Evolutionary conservation across 352 stramenopile species (phyloP).

Genomic region (Phytopythium ostracodes): DNA sequence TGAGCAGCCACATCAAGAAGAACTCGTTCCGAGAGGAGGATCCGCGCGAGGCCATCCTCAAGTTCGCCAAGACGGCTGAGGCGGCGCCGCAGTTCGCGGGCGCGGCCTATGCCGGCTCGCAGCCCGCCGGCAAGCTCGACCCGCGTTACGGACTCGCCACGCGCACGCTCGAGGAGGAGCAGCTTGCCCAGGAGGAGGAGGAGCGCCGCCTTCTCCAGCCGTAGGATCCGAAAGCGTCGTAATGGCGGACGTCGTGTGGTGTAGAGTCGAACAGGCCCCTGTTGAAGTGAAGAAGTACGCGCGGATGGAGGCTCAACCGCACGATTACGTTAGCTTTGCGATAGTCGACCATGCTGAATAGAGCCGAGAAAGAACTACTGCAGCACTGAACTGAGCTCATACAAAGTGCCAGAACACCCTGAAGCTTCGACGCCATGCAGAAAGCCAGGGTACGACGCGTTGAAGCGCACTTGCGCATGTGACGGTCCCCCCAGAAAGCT

Average conservation of each 20-base stretch:
- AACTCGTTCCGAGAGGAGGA: constrained; percentile 84
- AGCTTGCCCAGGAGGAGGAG: constrained; percentile 73
- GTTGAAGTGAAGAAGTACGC: no score
- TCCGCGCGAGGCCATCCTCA: constrained; percentile 79
- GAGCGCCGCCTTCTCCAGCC: constrained; percentile 60
- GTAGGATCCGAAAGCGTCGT: constrained; percentile 16
- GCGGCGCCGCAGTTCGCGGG: constrained; percentile 67
- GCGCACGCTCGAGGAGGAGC: constrained; percentile 80
- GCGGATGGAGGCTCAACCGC: no score
- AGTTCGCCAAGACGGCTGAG: constrained; percentile 77
- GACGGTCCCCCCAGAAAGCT: background rate
- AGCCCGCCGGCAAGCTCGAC: constrained; percentile 61
- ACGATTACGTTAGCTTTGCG: no score
- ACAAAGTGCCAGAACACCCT: background rate
- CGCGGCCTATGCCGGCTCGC: constrained; percentile 46
- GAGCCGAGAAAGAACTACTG: background rate
- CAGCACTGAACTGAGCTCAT: background rate
- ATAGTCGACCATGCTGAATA: no score
- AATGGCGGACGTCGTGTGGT: no score
- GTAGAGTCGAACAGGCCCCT: no score
- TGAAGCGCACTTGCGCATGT: background rate
- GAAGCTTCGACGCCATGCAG: background rate
- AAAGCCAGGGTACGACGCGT: background rate
- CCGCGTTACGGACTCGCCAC: constrained; percentile 66
- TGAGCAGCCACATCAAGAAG: constrained; percentile 86